A percentile compares a stretch with the other conserved stretches of the same genome.
Conservation (phyloP, 2,329 filamentous ascomycete species). For the Davidsoniella australis region DNA sequence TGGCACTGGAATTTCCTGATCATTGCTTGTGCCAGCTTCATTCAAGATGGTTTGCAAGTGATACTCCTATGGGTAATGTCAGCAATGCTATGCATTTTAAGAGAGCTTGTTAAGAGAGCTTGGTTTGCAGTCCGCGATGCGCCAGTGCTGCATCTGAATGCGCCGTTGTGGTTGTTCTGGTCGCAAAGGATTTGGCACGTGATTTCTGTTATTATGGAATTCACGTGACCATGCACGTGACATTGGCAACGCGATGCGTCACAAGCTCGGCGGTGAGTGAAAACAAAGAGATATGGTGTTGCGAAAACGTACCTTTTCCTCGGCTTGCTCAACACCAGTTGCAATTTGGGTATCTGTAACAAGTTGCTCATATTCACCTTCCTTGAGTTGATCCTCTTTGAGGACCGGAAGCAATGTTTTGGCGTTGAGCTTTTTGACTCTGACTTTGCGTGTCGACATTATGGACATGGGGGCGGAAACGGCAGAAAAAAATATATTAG, state of each 20-base stretch:
- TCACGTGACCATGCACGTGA: conserved; percentile 28
- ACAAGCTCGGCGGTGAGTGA: conserved; percentile 8
- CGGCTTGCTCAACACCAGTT: conserved; percentile 89
- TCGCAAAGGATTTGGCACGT: conserved; percentile 7
- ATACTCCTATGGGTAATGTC: conserved; percentile 50
- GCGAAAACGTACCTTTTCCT: conserved; percentile 73
- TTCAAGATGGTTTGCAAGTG: conserved; percentile 73
- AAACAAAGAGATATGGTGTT: conserved; percentile 14
- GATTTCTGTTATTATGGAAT: background rate
- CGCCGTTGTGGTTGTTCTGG: background rate
- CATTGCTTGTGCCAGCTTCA: conserved; percentile 35
- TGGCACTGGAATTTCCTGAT: conserved; percentile 48
- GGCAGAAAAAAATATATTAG: conserved; percentile 8
- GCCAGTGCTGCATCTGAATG: background rate
- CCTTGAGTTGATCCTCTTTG: conserved; percentile 79
- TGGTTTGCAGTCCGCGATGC: too few species aligned
- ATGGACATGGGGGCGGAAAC: conserved; percentile 19
- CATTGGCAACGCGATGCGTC: conserved; percentile 15
- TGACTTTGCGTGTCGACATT: conserved; percentile 52
- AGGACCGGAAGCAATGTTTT: conserved; percentile 79
- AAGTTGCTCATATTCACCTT: conserved; percentile 69
- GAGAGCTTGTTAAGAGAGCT: too few species aligned
- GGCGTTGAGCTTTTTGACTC: conserved; percentile 80
- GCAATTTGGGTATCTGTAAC: conserved; percentile 74
- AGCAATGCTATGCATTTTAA: background rate